A percentile compares a stretch with the other conserved stretches of the same genome.
phyloP scores from a whole-genome alignment of 2,329 filamentous ascomycete genomes.

The Harringtonia aguacate region DNA sequence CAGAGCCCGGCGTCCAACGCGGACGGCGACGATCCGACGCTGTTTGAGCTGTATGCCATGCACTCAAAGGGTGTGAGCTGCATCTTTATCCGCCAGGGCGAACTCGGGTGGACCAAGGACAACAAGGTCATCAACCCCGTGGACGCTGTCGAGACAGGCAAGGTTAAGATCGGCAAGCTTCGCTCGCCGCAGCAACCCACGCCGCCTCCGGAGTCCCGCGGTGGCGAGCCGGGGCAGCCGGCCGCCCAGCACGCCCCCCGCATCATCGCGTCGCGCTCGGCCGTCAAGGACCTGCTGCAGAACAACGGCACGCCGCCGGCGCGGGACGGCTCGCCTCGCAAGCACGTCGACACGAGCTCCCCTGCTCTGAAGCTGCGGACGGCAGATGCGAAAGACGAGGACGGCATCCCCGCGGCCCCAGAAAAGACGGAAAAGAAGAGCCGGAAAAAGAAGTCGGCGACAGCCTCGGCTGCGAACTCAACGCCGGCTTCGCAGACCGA shows the following conservation, averaged over 20 bases:
- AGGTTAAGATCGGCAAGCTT: slow-evolving; percentile 66
- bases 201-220: slow-evolving; percentile 29
- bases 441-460: slow-evolving; percentile 58
- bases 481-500: slow-evolving; percentile 24
- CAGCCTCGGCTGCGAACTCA: slow-evolving; percentile 17
- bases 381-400: slow-evolving; percentile 35
- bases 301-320: slow-evolving; percentile 9
- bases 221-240: slow-evolving; percentile 12
- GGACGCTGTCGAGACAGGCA: slow-evolving; percentile 62
- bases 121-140: slow-evolving; percentile 76
- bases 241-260: slow-evolving; percentile 13
- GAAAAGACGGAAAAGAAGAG: slow-evolving; percentile 54
- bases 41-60: slow-evolving; percentile 96
- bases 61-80: slow-evolving; percentile 96
- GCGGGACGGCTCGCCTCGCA: slow-evolving; percentile 21
- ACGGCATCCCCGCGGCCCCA: slow-evolving; percentile 14
- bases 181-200: slow-evolving; percentile 35
- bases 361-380: slow-evolving; percentile 26
- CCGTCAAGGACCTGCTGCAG: slow-evolving; percentile 25
- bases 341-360: slow-evolving; percentile 19
- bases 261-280: slow-evolving; percentile 20
- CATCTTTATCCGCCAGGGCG: slow-evolving; percentile 72
- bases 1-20: slow-evolving; percentile 55
- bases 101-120: slow-evolving; percentile 84
- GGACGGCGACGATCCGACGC: slow-evolving; percentile 55